These are phyloP conservation scores for Picochlorum sp. DNA, from an alignment of 139 green algal species.

Conservation along the genomic window DNA sequence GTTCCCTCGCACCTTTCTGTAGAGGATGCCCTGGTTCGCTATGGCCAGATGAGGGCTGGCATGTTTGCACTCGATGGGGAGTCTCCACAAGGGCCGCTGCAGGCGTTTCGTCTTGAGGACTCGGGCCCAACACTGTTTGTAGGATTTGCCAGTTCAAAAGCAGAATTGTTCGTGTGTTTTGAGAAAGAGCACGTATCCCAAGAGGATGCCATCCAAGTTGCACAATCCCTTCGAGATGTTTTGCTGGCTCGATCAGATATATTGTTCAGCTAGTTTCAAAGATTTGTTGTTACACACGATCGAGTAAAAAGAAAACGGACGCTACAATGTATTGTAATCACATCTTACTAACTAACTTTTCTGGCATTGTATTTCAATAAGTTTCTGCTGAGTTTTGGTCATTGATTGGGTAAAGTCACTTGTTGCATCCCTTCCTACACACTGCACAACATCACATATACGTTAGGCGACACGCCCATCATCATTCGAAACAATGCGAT, in stretches of 20 bases:
- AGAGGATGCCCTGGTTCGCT: conserved; percentile 13
- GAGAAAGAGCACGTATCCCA: conserved; percentile 7
- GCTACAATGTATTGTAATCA: too few relatives aligned
- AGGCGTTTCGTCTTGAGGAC: conserved; percentile 22
- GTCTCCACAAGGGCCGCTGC: conserved; percentile 9
- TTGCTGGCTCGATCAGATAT: too few relatives aligned
- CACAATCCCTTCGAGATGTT: too few relatives aligned
- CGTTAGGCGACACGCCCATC: background rate
- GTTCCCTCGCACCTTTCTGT: background rate
- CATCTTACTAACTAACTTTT: too few relatives aligned
- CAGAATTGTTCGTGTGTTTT: conserved; percentile 22
- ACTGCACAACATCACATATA: background rate
- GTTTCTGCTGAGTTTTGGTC: too few relatives aligned
- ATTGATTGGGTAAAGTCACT: background rate
- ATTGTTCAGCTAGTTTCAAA: too few relatives aligned
- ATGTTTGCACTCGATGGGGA: conserved; percentile 20
- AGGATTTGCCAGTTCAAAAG: conserved; percentile 1
- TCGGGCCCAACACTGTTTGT: conserved; percentile 11
- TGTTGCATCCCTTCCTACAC: background rate
- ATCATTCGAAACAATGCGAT: background rate
- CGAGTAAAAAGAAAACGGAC: too few relatives aligned
- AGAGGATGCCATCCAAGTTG: conserved; percentile 5
- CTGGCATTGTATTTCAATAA: too few relatives aligned
- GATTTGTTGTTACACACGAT: too few relatives aligned
- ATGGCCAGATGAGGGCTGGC: conserved; percentile 25